Evolutionary conservation across 192 early-diverging fungal genomes (phyloP), one percentile per base, ranked within the genome.

Genomic region (Linnemannia hyalina): DNA sequence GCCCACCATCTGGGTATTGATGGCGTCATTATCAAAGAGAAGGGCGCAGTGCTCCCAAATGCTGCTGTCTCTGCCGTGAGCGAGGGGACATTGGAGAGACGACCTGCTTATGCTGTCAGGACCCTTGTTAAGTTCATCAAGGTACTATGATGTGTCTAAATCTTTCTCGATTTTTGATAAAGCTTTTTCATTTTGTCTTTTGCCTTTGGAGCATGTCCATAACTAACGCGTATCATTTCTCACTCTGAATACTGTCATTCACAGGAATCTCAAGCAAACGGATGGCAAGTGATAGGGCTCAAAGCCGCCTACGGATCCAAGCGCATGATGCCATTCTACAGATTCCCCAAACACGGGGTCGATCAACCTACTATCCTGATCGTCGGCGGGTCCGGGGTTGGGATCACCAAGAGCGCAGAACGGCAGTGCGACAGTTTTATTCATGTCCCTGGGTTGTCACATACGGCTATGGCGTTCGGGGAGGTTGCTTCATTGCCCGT

Each of bases 51-150:
- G 18, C 91, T 92, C 1, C 71, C 94, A 3, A 88, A 80, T 40
- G 81, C 88, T 20, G 81, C 82, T 16, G 94, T 94, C 11, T 89
- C 93, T 9, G 92, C 92, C 80, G 92, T 92, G 5, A 93, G 91
- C 52, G 87, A 91, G 6, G 95, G 95, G n/a, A 93, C 93, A 8
- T 49, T 94, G 54, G 95, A 96, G 89, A 76, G 77, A 8, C 91
- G 93, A 89, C 80, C 88, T 10, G 80, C 94, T 22, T 94, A 92
- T 80, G 57, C 82, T 4, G 87, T 91, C 47, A 38, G 74, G 1
- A 92, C 85, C 73, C 82, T 94, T 6, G 80, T 82, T 3, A 89
- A 83, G 36, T 93, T 94, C 76, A 78, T 94, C 8, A 74, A 89
- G 83, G 93, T 91, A 90, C 16, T 52, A 18, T 72, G 40, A 40